A percentile compares a stretch with the other conserved stretches of the same genome.
These are phyloP conservation scores for Beta macrorhiza DNA, from an alignment of 179 eudicot species.

Conservation along the genomic window DNA sequence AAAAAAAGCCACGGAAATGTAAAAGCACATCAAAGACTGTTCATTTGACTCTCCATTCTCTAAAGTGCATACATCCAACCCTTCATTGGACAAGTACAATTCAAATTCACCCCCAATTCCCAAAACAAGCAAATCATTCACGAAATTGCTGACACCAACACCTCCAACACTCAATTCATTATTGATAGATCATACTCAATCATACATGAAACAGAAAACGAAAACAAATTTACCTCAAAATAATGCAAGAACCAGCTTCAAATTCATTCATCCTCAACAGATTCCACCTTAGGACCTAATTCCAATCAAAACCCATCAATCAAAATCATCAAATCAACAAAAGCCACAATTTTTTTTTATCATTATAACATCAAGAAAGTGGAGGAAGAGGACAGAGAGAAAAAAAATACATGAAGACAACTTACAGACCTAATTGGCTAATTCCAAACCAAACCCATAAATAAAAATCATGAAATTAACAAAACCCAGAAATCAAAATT, in stretches of 20 bases:
- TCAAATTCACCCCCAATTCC: no score
- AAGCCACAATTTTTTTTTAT: not conserved
- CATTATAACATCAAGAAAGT: no score
- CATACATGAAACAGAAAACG: not conserved
- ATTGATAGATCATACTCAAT: not conserved
- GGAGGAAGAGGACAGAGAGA: no score
- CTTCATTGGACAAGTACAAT: no score
- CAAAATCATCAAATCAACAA: not conserved
- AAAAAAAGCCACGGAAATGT: no score
- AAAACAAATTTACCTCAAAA: constrained; percentile 22
- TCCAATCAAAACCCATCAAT: constrained; percentile 4
- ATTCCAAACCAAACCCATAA: not conserved
- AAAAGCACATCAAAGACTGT: no score
- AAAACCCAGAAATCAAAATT: not conserved
- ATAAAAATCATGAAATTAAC: not conserved
- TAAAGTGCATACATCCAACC: no score
- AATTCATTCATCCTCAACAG: constrained; percentile 32
- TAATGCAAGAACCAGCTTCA: constrained; percentile 20
- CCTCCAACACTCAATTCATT: not conserved
- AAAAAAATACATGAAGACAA: no score
- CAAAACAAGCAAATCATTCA: no score
- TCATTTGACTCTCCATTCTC: no score
- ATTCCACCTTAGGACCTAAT: constrained; percentile 36
- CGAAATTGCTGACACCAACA: not conserved
- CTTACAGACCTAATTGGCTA: no score